Conservation (phyloP, 2,329 filamentous ascomycete species). For the Bisporella sp. region DNA sequence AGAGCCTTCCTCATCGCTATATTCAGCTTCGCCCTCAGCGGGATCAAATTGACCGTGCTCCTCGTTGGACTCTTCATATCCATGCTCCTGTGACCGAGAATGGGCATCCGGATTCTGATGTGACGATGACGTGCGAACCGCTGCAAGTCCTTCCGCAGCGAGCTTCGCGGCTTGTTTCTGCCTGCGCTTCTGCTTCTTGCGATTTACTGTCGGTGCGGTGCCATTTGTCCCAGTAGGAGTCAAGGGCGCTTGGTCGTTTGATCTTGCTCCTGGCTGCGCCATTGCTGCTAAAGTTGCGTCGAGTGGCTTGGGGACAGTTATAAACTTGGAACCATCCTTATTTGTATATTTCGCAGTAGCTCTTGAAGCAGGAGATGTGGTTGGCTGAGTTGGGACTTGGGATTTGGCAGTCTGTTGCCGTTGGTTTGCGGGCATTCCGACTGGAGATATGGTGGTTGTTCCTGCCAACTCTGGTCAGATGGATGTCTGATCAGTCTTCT, state of each 20-base stretch:
- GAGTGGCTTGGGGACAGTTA: slow-evolving; percentile 53
- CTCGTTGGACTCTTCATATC: slow-evolving; percentile 20
- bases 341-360: slow-evolving; percentile 56
- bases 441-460: slow-evolving; percentile 4
- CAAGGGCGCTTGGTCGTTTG: slow-evolving; percentile 22
- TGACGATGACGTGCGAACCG: background rate
- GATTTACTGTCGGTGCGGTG: slow-evolving; percentile 57
- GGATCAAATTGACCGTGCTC: slow-evolving; percentile 31
- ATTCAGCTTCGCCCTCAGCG: slow-evolving; percentile 29
- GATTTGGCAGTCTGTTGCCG: slow-evolving; percentile 41
- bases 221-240: slow-evolving; percentile 21
- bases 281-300: slow-evolving; percentile 40
- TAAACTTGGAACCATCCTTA: slow-evolving; percentile 64
- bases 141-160: slow-evolving; percentile 22
- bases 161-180: slow-evolving; percentile 54
- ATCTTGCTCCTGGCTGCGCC: slow-evolving; percentile 25
- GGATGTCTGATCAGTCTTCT: no score
- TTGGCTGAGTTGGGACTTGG: slow-evolving; percentile 28
- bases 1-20: background rate
- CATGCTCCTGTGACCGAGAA: slow-evolving; percentile 22
- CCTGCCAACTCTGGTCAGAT: no score
- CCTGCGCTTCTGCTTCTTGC: slow-evolving; percentile 91
- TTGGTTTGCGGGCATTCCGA: slow-evolving; percentile 45
- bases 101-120: slow-evolving; percentile 14
- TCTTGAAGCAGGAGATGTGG: slow-evolving; percentile 45